Evolutionary conservation across 2,329 filamentous ascomycete genomes (phyloP).

Genomic region (Exophiala calicioides): DNA sequence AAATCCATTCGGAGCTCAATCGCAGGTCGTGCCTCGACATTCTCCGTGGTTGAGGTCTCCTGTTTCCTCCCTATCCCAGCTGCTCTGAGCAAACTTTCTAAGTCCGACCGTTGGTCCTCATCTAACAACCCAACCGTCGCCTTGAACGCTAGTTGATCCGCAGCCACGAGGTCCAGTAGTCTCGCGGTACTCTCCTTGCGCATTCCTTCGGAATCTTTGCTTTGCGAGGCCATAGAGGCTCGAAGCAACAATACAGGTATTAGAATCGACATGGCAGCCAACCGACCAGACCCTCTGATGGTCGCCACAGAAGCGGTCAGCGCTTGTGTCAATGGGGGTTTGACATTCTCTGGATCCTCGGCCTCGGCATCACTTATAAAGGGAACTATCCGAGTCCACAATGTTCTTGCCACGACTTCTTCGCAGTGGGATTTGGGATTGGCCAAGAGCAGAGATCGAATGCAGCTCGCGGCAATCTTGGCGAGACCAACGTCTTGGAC

Average conservation of each 20-base stretch:
- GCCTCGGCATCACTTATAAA: conserved; percentile 69
- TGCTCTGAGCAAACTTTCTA: conserved; percentile 77
- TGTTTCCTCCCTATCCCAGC: conserved; percentile 53
- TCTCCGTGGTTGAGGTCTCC: conserved; percentile 46
- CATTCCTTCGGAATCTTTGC: conserved; percentile 37
- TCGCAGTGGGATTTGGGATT: conserved; percentile 63
- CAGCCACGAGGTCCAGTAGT: conserved; percentile 77
- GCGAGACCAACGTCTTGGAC: conserved; percentile 62
- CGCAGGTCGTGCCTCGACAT: conserved; percentile 64
- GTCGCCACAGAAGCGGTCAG: conserved; percentile 68
- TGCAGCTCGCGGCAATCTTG: conserved; percentile 86
- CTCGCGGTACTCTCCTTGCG: conserved; percentile 74
- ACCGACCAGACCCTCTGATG: conserved; percentile 31
- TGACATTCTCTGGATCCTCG: conserved; percentile 78
- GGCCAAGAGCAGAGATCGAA: conserved; percentile 76
- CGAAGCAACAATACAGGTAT: conserved; percentile 74
- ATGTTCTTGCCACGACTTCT: conserved; percentile 70
- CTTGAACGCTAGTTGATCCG: conserved; percentile 72
- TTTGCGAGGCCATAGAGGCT: conserved; percentile 64
- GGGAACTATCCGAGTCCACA: conserved; percentile 72
- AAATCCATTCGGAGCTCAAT: conserved; percentile 98
- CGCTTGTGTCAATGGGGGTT: conserved; percentile 69
- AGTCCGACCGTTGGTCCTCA: conserved; percentile 68
- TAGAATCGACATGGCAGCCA: conserved; percentile 68
- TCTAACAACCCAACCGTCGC: conserved; percentile 71